Evolutionary conservation across 768 basidiomycete species (phyloP), one percentile per base, ranked within the genome.

Genomic region (Tephrocybe rancida): DNA sequence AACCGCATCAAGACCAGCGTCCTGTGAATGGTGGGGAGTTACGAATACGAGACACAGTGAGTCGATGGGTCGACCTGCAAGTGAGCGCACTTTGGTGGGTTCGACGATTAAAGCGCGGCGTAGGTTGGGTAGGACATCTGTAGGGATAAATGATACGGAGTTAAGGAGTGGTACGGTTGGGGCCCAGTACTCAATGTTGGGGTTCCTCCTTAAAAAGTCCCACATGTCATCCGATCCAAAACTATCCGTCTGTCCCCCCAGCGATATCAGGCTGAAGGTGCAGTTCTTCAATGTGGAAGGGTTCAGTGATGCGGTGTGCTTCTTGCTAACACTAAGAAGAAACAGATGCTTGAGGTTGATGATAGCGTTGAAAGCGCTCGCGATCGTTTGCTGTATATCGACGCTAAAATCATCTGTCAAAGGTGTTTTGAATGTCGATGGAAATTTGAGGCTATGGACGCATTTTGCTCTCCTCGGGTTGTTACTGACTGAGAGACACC

Each of bases 271-370:
- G 25, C 52, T n/a, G 19, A 54, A 54, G 21, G 52, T 54, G 18
- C 35, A 42, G 37, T 45, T n/a, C 16, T 16, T 19, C 3, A 54
- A 38, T n/a, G 52, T 54, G 5, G 52, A 47, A 18, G 34, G 52
- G 7, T 42, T n/a, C 7, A 54, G 6, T 1, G 44, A 29, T 16
- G 45, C 35, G 8, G 43, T 7, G 16, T 21, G 6, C 14, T 25
- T 19, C 10, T 29, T 4, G 14, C 38, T 19, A 13, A 4, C 21
- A 6, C 44, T 45, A 2, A 54, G 27, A 3, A 54, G 25, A 13
- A 45, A 54, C 10, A 54, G 25, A 26, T 54, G 52, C 38, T 54
- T 54, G 21, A 54, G 45, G 25, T 54, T 54, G 24, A 54, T 39
- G 30, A 54, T 54, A 8, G 52, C 52, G 18, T 38, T 54, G 38